phyloP scores from a whole-genome alignment of 768 basidiomycete genomes.

The Suillus ampliporus region DNA sequence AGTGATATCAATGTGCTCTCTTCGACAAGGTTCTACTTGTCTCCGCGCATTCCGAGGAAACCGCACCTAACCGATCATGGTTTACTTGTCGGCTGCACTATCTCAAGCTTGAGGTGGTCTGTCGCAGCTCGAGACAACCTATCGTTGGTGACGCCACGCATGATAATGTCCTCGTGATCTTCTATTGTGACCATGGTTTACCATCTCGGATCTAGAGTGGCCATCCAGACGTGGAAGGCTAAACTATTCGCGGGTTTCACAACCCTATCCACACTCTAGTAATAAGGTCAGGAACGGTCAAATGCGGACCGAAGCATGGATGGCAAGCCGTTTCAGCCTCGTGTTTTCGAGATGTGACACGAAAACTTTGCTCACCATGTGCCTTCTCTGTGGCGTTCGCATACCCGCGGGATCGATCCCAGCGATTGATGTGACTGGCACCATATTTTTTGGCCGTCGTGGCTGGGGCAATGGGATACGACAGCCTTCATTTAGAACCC shows the following conservation, averaged over 20 bases:
- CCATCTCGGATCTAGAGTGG: slow-evolving; percentile 23
- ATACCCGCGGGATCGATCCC: slow-evolving; percentile 10
- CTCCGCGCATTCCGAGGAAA: neutral
- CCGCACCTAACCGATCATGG: neutral
- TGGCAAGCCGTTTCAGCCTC: slow-evolving; percentile 27
- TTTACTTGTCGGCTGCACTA: neutral
- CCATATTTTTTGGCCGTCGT: slow-evolving; percentile 17
- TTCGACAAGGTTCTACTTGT: neutral
- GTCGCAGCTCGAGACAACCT: neutral
- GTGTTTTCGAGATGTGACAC: slow-evolving; percentile 31
- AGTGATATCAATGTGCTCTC: neutral
- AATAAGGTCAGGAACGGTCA: slow-evolving; percentile 8
- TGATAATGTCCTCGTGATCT: neutral
- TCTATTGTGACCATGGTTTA: slow-evolving; percentile 1
- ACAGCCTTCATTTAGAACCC: slow-evolving; percentile 3
- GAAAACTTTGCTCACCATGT: slow-evolving; percentile 12
- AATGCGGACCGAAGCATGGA: slow-evolving; percentile 16
- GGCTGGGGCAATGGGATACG: slow-evolving; percentile 6
- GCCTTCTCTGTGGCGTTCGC: neutral
- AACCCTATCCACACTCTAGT: slow-evolving; percentile 14
- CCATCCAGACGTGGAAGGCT: slow-evolving; percentile 11
- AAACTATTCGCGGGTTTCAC: slow-evolving; percentile 9
- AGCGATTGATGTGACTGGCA: slow-evolving; percentile 5
- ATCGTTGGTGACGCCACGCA: neutral
- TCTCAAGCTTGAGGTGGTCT: neutral